Evolutionary conservation across 129 eudicot genomes (phyloP).

Genomic region (Pittosporum tobira): DNA sequence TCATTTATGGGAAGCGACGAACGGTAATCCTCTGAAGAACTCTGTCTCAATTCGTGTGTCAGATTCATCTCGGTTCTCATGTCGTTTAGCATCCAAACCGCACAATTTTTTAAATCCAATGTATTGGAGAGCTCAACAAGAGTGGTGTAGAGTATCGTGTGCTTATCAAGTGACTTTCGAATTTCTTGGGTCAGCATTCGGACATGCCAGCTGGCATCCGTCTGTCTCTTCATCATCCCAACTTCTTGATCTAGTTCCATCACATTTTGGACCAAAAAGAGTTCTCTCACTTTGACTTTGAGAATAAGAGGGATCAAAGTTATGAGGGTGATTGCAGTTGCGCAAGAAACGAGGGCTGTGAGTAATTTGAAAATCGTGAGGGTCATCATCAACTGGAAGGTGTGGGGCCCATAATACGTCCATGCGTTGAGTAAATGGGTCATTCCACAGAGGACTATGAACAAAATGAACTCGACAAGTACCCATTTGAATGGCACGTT

Average conservation of each 20-base stretch:
- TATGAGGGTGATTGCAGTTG: slow-evolving; percentile 73
- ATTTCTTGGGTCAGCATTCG: slow-evolving; percentile 81
- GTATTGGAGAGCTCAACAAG: slow-evolving; percentile 75
- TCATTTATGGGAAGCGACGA: slow-evolving; percentile 44
- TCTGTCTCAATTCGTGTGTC: slow-evolving; percentile 47
- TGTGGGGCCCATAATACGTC: slow-evolving; percentile 73
- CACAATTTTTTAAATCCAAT: slow-evolving; percentile 61
- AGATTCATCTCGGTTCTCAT: slow-evolving; percentile 46
- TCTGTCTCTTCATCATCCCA: slow-evolving; percentile 69
- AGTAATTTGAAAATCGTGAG: slow-evolving; percentile 57
- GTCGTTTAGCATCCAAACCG: slow-evolving; percentile 74
- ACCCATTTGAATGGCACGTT: slow-evolving; percentile 90
- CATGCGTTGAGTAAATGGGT: slow-evolving; percentile 81
- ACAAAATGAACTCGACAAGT: slow-evolving; percentile 55
- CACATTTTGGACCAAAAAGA: slow-evolving; percentile 59
- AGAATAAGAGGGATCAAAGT: slow-evolving; percentile 64
- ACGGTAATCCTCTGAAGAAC: slow-evolving; percentile 22
- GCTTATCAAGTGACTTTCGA: slow-evolving; percentile 69
- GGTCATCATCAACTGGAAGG: slow-evolving; percentile 68
- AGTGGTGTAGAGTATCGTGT: slow-evolving; percentile 62
- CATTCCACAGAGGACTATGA: slow-evolving; percentile 77
- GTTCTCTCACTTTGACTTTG: slow-evolving; percentile 69
- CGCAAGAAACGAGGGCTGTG: slow-evolving; percentile 78
- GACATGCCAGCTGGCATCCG: slow-evolving; percentile 65
- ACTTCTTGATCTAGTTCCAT: slow-evolving; percentile 85